Conservation (phyloP, 306 rosid species). For the Quillaja saponaria region DNA sequence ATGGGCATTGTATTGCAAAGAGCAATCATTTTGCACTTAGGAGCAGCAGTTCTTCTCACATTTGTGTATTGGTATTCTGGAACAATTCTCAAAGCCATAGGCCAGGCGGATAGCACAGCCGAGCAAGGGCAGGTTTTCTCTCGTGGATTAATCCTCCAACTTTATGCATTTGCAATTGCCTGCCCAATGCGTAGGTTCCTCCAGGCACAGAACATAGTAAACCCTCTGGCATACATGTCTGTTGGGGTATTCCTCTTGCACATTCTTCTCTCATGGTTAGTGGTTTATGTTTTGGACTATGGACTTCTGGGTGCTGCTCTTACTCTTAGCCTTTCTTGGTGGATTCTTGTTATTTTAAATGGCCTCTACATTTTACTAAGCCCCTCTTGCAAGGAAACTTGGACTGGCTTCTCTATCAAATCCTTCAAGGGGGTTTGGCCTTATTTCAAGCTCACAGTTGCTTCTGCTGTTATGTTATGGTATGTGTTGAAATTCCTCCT, state of each 20-base stretch:
- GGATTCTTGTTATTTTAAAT: slow-evolving; percentile 57
- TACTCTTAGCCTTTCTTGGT: slow-evolving; percentile 70
- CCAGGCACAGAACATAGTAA: slow-evolving; percentile 78
- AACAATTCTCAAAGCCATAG: slow-evolving; percentile 49
- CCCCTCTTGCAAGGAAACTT: slow-evolving; percentile 68
- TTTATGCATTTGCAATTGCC: slow-evolving; percentile 64
- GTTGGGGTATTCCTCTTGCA: slow-evolving; percentile 61
- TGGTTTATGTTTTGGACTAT: slow-evolving; percentile 44
- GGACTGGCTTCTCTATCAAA: slow-evolving; percentile 64
- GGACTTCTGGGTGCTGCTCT: slow-evolving; percentile 69
- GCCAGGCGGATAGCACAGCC: slow-evolving; percentile 49
- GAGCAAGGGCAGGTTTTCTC: slow-evolving; percentile 53
- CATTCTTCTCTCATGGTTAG: slow-evolving; percentile 57
- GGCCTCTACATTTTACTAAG: slow-evolving; percentile 59
- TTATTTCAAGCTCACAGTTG: slow-evolving; percentile 62
- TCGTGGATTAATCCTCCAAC: slow-evolving; percentile 56
- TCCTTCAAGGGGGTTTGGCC: slow-evolving; percentile 76
- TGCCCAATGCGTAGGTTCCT: slow-evolving; percentile 85
- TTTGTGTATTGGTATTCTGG: slow-evolving; percentile 63
- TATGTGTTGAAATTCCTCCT: slow-evolving; percentile 17
- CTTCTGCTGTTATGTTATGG: slow-evolving; percentile 75
- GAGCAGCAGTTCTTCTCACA: slow-evolving; percentile 62
- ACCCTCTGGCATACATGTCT: slow-evolving; percentile 69
- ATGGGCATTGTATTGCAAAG: slow-evolving; percentile 74
- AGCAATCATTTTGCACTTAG: slow-evolving; percentile 60